A percentile compares a stretch with the other conserved stretches of the same genome.
These are phyloP conservation scores for Eucommia ulmoides DNA, from an alignment of 257 asterid species.

Conservation along the genomic window DNA sequence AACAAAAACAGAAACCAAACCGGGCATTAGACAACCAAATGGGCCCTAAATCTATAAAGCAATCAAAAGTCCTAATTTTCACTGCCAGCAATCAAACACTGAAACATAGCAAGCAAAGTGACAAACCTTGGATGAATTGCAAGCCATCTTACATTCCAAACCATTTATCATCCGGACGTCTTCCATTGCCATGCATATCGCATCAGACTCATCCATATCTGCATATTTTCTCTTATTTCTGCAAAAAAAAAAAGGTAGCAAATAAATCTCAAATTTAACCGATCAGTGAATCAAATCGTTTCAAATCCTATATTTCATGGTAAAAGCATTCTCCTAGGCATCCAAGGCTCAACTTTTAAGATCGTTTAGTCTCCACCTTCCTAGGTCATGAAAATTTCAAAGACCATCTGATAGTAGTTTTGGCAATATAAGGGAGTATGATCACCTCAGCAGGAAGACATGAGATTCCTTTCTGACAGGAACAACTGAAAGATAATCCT, in stretches of 20 bases:
- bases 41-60: neutral
- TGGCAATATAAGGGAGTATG: no score
- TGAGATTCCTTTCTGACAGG: neutral
- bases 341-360: neutral
- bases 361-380: neutral
- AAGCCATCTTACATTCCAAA: slow-evolving; percentile 2
- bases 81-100: neutral
- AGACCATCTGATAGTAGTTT: no score
- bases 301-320: neutral
- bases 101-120: neutral
- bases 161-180: neutral
- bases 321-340: neutral
- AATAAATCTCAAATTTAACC: neutral
- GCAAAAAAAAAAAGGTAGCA: neutral
- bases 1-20: no score
- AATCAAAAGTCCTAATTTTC: neutral
- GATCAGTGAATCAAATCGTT: neutral
- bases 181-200: slow-evolving; percentile 4
- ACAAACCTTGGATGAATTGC: neutral
- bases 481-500: neutral
- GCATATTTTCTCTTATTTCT: slow-evolving; percentile 2
- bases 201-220: neutral
- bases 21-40: neutral
- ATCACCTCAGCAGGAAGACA: neutral
- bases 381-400: no score